These are phyloP conservation scores for Penicillium vulpinum DNA, from an alignment of 2,329 filamentous ascomycete genomes.

Conservation along the genomic window DNA sequence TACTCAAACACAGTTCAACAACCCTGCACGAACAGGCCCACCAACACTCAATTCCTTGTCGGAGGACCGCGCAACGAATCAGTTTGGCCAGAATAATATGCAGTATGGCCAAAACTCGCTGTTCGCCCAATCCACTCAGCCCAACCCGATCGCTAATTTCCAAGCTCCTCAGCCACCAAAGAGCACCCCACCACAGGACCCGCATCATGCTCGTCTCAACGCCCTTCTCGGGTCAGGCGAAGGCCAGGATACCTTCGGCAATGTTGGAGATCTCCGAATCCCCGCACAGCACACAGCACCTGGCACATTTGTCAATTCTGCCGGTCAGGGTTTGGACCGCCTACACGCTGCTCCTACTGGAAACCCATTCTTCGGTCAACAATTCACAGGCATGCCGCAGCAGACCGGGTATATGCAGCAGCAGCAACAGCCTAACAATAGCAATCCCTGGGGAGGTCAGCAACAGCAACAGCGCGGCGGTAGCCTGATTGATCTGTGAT, in stretches of 20 bases:
- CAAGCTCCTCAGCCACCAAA: constrained; percentile 36
- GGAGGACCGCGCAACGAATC: constrained; percentile 15
- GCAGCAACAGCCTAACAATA: constrained; percentile 48
- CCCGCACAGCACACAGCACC: constrained; percentile 95
- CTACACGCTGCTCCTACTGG: constrained; percentile 69
- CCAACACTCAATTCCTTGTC: constrained; percentile 48
- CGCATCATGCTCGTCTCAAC: constrained; percentile 74
- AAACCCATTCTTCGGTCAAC: constrained; percentile 80
- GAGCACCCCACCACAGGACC: constrained; percentile 47
- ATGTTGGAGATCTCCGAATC: constrained; percentile 93
- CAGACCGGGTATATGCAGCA: constrained; percentile 50
- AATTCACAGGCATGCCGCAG: constrained; percentile 69
- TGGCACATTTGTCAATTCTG: constrained; percentile 94
- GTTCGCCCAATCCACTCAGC: constrained; percentile 39
- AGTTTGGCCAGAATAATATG: constrained; percentile 6
- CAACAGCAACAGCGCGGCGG: constrained; percentile 51
- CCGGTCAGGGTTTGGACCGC: constrained; percentile 73
- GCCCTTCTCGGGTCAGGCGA: constrained; percentile 82
- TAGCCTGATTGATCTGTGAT: constrained; percentile 63
- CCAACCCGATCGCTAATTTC: constrained; percentile 40
- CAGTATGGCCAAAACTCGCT: constrained; percentile 41
- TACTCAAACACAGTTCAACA: constrained; percentile 57
- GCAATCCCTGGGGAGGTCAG: constrained; percentile 58
- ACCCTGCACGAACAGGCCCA: constrained; percentile 48
- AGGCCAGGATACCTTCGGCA: constrained; percentile 95